Conservation (phyloP, 352 stramenopile species). For the Pythium insidiosum region DNA sequence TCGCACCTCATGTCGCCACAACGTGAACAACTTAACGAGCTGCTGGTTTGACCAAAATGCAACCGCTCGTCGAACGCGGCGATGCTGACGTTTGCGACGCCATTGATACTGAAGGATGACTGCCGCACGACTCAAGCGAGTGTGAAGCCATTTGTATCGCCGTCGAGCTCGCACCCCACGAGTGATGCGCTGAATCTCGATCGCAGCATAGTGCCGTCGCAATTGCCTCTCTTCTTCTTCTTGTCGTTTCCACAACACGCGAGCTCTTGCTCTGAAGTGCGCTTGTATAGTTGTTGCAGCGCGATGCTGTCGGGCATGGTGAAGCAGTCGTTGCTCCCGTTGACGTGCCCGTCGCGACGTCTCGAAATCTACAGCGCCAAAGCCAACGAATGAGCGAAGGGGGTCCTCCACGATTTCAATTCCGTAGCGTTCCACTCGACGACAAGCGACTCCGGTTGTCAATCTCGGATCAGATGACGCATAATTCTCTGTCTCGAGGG, state of each 20-base stretch:
- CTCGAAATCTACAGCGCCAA: conserved; percentile 29
- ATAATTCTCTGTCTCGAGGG: conserved; percentile 16
- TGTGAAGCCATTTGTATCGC: conserved; percentile 28
- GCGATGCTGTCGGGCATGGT: conserved; percentile 14
- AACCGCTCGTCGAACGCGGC: conserved; percentile 35
- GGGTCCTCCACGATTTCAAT: conserved; percentile 51
- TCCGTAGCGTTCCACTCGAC: conserved; percentile 19
- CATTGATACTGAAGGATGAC: conserved; percentile 55
- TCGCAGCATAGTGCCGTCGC: conserved; percentile 35
- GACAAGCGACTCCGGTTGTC: not conserved
- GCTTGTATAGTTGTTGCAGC: conserved; percentile 33
- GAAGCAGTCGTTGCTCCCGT: conserved; percentile 19
- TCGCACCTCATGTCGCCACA: conserved; percentile 30
- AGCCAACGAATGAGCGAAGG: conserved; percentile 25
- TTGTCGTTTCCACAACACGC: conserved; percentile 14
- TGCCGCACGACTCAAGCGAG: conserved; percentile 24
- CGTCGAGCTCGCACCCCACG: conserved; percentile 32
- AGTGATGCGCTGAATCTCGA: conserved; percentile 55
- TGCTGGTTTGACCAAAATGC: conserved; percentile 55
- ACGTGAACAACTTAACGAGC: conserved; percentile 38
- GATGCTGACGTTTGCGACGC: conserved; percentile 34
- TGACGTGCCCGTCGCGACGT: conserved; percentile 22
- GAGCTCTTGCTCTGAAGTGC: conserved; percentile 24
- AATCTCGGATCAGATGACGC: not conserved
- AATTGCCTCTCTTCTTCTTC: conserved; percentile 22